Evolutionary conservation across 2,329 filamentous ascomycete species (phyloP).

Genomic region (Phaeosphaeria sp.): DNA sequence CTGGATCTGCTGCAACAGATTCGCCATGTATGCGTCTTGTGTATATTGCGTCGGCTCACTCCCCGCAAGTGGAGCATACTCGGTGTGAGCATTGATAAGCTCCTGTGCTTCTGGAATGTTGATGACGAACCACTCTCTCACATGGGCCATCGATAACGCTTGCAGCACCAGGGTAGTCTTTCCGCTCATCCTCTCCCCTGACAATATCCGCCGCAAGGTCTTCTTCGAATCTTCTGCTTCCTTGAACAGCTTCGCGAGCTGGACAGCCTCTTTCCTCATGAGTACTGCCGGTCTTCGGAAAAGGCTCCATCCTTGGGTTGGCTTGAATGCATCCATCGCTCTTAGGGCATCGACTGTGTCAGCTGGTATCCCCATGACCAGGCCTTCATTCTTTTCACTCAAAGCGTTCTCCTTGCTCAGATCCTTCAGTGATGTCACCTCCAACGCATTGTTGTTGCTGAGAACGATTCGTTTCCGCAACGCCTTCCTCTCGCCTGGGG

Average conservation of each 20-base stretch:
- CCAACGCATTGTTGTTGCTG: slow-evolving; percentile 90
- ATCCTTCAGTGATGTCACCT: slow-evolving; percentile 71
- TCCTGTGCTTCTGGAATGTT: slow-evolving; percentile 90
- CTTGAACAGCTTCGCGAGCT: slow-evolving; percentile 62
- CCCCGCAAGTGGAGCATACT: slow-evolving; percentile 74
- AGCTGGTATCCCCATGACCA: slow-evolving; percentile 73
- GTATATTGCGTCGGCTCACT: slow-evolving; percentile 66
- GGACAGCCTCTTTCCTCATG: slow-evolving; percentile 77
- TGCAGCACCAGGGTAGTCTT: slow-evolving; percentile 90
- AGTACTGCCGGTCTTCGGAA: slow-evolving; percentile 84
- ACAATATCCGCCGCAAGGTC: slow-evolving; percentile 70
- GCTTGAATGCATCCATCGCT: slow-evolving; percentile 88
- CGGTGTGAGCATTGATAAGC: slow-evolving; percentile 78
- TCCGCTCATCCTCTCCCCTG: slow-evolving; percentile 76
- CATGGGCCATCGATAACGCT: slow-evolving; percentile 78
- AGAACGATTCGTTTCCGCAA: slow-evolving; percentile 88
- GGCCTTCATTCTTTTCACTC: slow-evolving; percentile 60
- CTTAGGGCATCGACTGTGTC: slow-evolving; percentile 79
- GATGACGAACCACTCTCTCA: slow-evolving; percentile 88
- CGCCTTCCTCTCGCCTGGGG: slow-evolving; percentile 83
- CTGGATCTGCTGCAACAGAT: slow-evolving; percentile 74
- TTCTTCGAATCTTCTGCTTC: slow-evolving; percentile 65
- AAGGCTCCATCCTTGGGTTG: slow-evolving; percentile 83
- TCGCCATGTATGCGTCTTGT: slow-evolving; percentile 79
- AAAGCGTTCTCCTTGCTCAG: slow-evolving; percentile 63